Evolutionary conservation across 306 rosid species (phyloP).

Genomic region (Vigna angularis): DNA sequence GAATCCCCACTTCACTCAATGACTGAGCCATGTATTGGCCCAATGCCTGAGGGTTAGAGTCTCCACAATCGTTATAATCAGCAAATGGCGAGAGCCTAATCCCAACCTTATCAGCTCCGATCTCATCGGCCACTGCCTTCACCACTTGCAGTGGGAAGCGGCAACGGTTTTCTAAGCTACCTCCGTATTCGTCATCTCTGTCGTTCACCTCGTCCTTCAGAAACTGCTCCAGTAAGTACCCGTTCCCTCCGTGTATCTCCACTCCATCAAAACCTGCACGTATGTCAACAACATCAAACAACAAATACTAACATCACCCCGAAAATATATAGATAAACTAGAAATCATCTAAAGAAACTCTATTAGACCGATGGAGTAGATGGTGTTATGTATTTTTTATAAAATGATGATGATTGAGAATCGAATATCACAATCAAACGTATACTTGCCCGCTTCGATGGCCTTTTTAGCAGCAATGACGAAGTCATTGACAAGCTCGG

Average conservation of each 20-base stretch:
- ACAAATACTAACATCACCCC: no score
- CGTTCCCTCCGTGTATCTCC: slow-evolving; percentile 55
- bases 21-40: slow-evolving; percentile 57
- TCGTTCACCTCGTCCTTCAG: slow-evolving; percentile 51
- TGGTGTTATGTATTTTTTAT: no score
- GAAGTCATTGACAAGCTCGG: slow-evolving; percentile 43
- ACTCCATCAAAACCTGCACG: slow-evolving; percentile 56
- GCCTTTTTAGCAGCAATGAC: slow-evolving; percentile 50
- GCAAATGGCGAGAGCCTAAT: slow-evolving; percentile 73
- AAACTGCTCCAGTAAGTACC: slow-evolving; percentile 55
- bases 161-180: slow-evolving; percentile 62
- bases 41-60: slow-evolving; percentile 64
- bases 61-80: slow-evolving; percentile 53
- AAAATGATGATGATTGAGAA: no score
- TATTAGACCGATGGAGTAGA: no score
- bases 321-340: no score
- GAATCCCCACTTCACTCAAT: slow-evolving; percentile 50
- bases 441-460: slow-evolving; percentile 31
- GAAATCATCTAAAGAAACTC: no score
- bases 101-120: slow-evolving; percentile 69
- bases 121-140: slow-evolving; percentile 58
- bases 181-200: slow-evolving; percentile 51
- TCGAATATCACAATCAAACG: no score
- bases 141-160: slow-evolving; percentile 64
- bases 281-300: no score